Percentiles rank a stretch among this genome's conserved stretches.
Conservation (phyloP, 441 rosid species). For the Hypseocharis bilobata region DNA sequence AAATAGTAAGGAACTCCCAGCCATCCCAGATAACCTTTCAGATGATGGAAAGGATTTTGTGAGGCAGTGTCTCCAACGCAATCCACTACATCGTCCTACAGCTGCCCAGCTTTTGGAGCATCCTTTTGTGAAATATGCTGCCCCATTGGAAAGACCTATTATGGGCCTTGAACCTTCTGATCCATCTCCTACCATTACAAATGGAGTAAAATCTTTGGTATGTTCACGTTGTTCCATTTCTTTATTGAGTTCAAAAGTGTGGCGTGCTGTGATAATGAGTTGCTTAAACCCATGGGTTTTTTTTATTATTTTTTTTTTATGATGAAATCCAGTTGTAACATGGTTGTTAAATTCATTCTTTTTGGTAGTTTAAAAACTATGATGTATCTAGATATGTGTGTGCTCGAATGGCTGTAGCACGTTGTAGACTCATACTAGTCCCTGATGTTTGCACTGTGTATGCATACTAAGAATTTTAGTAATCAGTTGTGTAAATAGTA, state of each 20-base stretch:
- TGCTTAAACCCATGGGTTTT: conserved; percentile 3
- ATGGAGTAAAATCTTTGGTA: conserved; percentile 45
- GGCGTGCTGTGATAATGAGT: neutral
- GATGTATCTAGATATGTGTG: too few relatives aligned
- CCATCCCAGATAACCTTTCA: conserved; percentile 77
- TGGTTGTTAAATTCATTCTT: neutral
- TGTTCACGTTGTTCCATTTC: conserved; percentile 16
- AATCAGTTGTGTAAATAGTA: too few relatives aligned
- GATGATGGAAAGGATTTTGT: conserved; percentile 87
- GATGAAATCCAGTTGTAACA: conserved; percentile 11
- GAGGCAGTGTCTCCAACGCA: conserved; percentile 66
- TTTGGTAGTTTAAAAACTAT: too few relatives aligned
- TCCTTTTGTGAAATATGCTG: conserved; percentile 60
- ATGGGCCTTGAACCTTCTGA: conserved; percentile 31
- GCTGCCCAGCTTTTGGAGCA: conserved; percentile 76
- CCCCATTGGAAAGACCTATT: conserved; percentile 52
- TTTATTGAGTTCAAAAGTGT: neutral
- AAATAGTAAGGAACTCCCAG: conserved; percentile 93
- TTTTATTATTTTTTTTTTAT: neutral
- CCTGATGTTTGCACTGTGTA: too few relatives aligned
- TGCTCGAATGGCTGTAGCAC: too few relatives aligned
- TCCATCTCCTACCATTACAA: conserved; percentile 23
- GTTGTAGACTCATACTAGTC: too few relatives aligned
- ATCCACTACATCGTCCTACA: conserved; percentile 69
- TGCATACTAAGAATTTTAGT: too few relatives aligned